phyloP scores from a whole-genome alignment of 805 yeast genomes.

The Zygosaccharomyces bisporus region DNA sequence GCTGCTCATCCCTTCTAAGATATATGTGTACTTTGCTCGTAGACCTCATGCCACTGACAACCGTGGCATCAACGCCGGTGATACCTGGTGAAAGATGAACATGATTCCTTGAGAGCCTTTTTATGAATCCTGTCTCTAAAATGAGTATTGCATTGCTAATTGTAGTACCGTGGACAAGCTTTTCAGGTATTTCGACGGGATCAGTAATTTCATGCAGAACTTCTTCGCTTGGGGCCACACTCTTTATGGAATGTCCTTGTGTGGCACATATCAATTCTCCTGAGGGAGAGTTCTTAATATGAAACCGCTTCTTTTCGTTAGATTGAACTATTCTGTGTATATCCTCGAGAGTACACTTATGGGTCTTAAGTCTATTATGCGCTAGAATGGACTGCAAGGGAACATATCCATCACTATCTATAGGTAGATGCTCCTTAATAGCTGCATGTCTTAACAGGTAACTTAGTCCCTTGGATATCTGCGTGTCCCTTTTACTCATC shows the following conservation, averaged over 20 bases:
- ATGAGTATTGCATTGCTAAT: conserved; percentile 46
- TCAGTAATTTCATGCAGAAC: conserved; percentile 40
- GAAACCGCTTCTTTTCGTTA: conserved; percentile 72
- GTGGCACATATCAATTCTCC: conserved; percentile 65
- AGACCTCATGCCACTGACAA: conserved; percentile 72
- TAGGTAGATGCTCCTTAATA: conserved; percentile 54
- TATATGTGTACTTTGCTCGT: conserved; percentile 54
- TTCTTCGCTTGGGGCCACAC: conserved; percentile 40
- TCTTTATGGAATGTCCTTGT: conserved; percentile 80
- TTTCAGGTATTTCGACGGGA: conserved; percentile 43
- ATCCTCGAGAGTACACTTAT: conserved; percentile 53
- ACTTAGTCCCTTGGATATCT: conserved; percentile 70
- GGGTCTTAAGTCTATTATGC: conserved; percentile 56
- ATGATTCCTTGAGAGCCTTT: conserved; percentile 73
- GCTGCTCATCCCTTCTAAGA: conserved; percentile 51
- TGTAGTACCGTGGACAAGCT: conserved; percentile 80
- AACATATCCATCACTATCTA: conserved; percentile 68
- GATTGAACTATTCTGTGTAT: conserved; percentile 54
- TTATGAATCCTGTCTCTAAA: conserved; percentile 51
- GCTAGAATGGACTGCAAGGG: conserved; percentile 48
- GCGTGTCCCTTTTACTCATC: conserved; percentile 41
- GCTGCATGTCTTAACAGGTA: conserved; percentile 88
- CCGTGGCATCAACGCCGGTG: conserved; percentile 41
- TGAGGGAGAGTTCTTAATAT: conserved; percentile 35
- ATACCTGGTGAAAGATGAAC: conserved; percentile 75